Evolutionary conservation across 1,139 yeast genomes (phyloP), one percentile per base, ranked within the genome.

Genomic region (Yamadazyma membranifaciens): DNA sequence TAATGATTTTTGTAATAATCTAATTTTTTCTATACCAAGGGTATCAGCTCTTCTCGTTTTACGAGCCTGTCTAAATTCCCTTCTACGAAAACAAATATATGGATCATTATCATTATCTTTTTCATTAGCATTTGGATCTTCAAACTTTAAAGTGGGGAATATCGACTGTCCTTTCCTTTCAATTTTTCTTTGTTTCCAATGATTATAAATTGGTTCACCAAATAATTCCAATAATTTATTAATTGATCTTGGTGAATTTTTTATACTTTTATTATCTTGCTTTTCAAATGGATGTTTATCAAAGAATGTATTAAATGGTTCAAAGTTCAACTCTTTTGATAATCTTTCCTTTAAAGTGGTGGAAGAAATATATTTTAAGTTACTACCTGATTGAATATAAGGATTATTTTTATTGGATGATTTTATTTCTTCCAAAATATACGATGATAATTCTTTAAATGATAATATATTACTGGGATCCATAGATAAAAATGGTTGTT

Each of bases 41-140:
- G 87, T 80, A 64, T 94, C 99, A 0, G 97, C 88, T 50, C 98
- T 79, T 60, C 99, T 80, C 0, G 99, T 94, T 61, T 92, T 92
- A 61, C 99, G 83, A 31, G 95, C 95, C 59, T 87, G 97, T 49
- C 98, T 81, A 51, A 89, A 84, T 57, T 91, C 98, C 62, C 99
- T 85, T 54, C 97, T 81, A 57, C 99, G 80, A 69, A 94, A 92
- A 67, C 97, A 88, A 34, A 89, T 84, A 62, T 94, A 92, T 1
- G 99, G 98, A 62, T 92, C 98, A 45, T 78, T 80, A 56, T 92
- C 98, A 51, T 79, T 79, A 55, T 91, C 97, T 54, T 87, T 87
- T 49, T 89, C 96, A 42, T 79, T 80, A 4, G 76, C 76, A 51
- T 65, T 69, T 14, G 87, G 88, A 53, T 87, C 94, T 63, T 91